Percentiles rank a stretch among this genome's conserved stretches.
These are phyloP conservation scores for Ustilago loliicola DNA, from an alignment of 1,284 basidiomycete genomes.

Conservation along the genomic window DNA sequence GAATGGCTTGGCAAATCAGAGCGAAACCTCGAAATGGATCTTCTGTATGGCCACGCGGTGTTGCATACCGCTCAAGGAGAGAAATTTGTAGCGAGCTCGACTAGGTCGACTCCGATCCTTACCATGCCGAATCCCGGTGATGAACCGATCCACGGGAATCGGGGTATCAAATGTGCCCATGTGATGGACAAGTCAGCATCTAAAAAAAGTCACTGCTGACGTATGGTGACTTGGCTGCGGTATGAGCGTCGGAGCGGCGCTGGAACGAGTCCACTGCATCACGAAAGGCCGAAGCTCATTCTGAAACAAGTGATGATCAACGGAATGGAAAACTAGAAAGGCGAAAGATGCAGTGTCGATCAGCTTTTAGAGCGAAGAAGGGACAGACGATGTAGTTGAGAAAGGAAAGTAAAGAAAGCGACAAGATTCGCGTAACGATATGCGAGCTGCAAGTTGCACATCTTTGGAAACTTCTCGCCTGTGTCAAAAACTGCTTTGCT, in stretches of 20 bases:
- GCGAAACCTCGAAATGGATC: no score
- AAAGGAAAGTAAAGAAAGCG: constrained; percentile 6
- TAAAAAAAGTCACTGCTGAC: neutral
- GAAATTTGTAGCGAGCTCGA: no score
- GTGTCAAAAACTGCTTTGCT: neutral
- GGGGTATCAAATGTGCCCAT: neutral
- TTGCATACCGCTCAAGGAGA: neutral
- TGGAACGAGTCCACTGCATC: neutral
- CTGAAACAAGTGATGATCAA: no score
- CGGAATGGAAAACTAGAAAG: neutral
- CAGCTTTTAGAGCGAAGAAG: no score
- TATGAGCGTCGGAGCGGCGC: no score
- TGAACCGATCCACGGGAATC: neutral
- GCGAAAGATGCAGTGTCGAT: no score
- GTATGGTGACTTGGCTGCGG: neutral
- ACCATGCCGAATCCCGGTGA: neutral
- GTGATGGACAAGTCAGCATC: constrained; percentile 1
- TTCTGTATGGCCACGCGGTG: neutral
- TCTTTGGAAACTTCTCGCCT: constrained; percentile 4
- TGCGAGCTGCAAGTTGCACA: constrained; percentile 18
- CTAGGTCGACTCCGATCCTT: neutral
- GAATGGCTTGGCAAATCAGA: constrained; percentile 7
- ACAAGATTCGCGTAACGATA: neutral
- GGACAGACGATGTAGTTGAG: no score
- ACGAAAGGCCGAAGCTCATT: no score